phyloP scores from a whole-genome alignment of 768 basidiomycete genomes.

The Kwoniella newhampshirensis region DNA sequence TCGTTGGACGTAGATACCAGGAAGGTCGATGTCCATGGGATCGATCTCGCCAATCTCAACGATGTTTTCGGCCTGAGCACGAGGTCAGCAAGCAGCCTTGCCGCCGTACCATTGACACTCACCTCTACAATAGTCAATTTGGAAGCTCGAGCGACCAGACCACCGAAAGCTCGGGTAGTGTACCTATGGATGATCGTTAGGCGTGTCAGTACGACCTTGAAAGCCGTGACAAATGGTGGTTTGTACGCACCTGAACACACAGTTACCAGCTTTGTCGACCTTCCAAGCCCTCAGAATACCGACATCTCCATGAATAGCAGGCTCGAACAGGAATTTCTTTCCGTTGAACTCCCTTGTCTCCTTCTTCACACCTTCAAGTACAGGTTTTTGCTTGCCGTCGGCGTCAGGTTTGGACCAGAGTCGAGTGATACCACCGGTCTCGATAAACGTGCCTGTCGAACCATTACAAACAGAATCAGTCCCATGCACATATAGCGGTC shows the following conservation, averaged over 20 bases:
- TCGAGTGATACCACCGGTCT: conserved; percentile 48
- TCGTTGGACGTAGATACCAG: conserved; percentile 51
- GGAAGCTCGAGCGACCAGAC: conserved; percentile 44
- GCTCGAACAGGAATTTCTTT: conserved; percentile 46
- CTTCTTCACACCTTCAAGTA: conserved; percentile 43
- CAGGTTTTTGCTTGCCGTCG: conserved; percentile 36
- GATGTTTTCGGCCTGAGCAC: conserved; percentile 47
- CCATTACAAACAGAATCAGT: no score
- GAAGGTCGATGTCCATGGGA: conserved; percentile 48
- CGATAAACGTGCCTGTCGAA: conserved; percentile 42
- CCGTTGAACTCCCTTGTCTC: conserved; percentile 37
- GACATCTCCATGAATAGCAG: conserved; percentile 50
- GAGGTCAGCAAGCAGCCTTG: background rate
- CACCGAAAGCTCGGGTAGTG: conserved; percentile 48
- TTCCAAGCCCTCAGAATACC: conserved; percentile 50
- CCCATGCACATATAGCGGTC: no score
- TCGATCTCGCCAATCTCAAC: conserved; percentile 49
- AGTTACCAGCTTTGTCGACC: conserved; percentile 52
- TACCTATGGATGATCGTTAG: conserved; percentile 27
- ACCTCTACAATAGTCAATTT: conserved; percentile 50
- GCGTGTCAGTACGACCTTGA: background rate
- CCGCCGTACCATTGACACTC: conserved; percentile 7
- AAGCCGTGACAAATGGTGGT: background rate
- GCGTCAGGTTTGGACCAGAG: conserved; percentile 28
- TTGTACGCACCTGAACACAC: conserved; percentile 44